Base-by-base conservation (phyloP, 2,329 filamentous ascomycete genomes). In the Aureobasidium subglaciale region DNA sequence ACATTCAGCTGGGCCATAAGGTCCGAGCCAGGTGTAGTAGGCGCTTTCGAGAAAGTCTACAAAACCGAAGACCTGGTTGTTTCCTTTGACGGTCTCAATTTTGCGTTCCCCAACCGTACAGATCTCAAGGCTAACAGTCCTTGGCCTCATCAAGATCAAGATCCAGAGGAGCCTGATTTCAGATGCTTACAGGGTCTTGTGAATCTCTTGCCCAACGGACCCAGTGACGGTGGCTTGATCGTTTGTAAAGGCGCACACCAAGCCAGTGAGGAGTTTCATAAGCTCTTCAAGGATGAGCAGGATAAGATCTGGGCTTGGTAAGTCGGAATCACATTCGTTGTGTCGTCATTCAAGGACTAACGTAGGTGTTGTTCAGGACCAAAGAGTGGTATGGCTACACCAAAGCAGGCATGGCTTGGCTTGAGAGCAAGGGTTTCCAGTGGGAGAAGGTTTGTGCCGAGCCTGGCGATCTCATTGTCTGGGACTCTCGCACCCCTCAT, bases 141-240 rank as follows among this genome's bases (percentile, higher is more conserved):
- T 2, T 76, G 73, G 74, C 72, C 73, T 2, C 74, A 76, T 60
- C 72, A 75, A 41, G 74, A 76, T 55, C 73, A 76, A 58, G 70
- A 75, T 53, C 74, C 71, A 1, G 65, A 64, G 7, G 71, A 69
- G 60, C 68, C 68, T 9, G 77, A 76, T 0, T 78, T 80, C 63
- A 70, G 75, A 3, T 80, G 77, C 59, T 67, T 77, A 2, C 77
- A 80, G 57, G 77, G 77, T 7, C 67, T 80, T 0, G 73, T 79
- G 1, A 79, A 79, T 62, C 59, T 75, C 5, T 59, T 67, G 2
- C 67, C 65, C 1, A 68, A 68, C 24, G 69, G 70, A 0, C 67
- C 67, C 1, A 60, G 70, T 10, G 69, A 72, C 54, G 69, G 69
- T 15, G 63, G 67, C 59, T 60, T 72, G 59, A 69, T 71, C 42